Percentiles rank a stretch among this genome's conserved stretches.
These are phyloP conservation scores for Onygenales sp. DNA, from an alignment of 2,329 filamentous ascomycete species.

Conservation along the genomic window DNA sequence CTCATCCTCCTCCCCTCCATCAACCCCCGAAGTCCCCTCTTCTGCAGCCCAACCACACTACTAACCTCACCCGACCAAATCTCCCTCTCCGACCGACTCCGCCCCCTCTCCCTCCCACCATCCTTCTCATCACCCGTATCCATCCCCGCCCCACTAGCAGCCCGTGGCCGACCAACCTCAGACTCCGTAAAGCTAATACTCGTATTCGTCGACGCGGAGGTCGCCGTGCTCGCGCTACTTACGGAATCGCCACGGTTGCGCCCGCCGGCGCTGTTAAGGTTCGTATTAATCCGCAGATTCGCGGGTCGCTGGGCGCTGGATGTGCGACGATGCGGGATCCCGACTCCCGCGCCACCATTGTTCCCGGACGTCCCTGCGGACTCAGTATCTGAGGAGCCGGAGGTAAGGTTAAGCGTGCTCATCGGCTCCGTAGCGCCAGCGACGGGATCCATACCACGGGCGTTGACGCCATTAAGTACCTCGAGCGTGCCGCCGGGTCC, in stretches of 20 bases:
- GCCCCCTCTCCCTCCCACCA: constrained; percentile 25
- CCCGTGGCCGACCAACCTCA: constrained; percentile 11
- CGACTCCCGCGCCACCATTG: background rate
- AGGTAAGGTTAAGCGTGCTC: constrained; percentile 21
- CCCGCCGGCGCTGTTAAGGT: constrained; percentile 14
- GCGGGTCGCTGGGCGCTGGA: constrained; percentile 11
- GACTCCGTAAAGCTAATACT: constrained; percentile 31
- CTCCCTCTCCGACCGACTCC: constrained; percentile 40
- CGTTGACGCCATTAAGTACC: constrained; percentile 30
- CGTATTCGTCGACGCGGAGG: constrained; percentile 28
- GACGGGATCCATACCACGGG: constrained; percentile 9
- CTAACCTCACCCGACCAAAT: constrained; percentile 66
- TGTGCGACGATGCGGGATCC: constrained; percentile 5
- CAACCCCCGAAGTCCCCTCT: constrained; percentile 77
- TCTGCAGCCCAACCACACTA: constrained; percentile 90
- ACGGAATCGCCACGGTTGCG: constrained; percentile 28
- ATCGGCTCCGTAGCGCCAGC: constrained; percentile 14
- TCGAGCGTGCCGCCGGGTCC: constrained; percentile 38
- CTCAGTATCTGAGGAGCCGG: constrained; percentile 32
- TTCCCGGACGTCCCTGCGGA: constrained; percentile 20
- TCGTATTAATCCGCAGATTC: constrained; percentile 29
- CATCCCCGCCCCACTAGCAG: background rate
- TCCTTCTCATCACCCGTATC: constrained; percentile 8
- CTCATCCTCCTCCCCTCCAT: constrained; percentile 90
- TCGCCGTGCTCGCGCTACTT: constrained; percentile 28